These are phyloP conservation scores for Pseudonectria buxi DNA, from an alignment of 2,329 filamentous ascomycete species.

Conservation along the genomic window DNA sequence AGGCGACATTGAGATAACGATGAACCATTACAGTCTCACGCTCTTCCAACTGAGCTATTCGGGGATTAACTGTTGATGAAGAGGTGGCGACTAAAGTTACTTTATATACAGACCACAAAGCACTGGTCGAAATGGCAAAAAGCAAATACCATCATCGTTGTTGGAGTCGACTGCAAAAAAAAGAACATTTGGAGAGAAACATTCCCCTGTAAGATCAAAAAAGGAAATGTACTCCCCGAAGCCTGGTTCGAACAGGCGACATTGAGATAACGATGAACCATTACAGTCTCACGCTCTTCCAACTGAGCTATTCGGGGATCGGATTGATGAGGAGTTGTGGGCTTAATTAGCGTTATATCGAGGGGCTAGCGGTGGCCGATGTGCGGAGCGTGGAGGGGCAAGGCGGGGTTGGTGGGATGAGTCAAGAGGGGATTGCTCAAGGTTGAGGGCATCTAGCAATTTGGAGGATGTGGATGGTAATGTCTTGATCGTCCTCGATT, in stretches of 20 bases:
- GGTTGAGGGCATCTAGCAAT: too few species aligned
- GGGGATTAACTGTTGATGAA: conserved; percentile 6
- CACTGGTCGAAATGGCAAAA: background rate
- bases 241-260: conserved; percentile 18
- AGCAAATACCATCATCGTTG: background rate
- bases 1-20: conserved; percentile 19
- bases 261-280: conserved; percentile 10
- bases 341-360: conserved; percentile 1
- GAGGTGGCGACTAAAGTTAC: too few species aligned
- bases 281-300: conserved; percentile 16
- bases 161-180: too few species aligned
- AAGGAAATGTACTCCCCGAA: conserved; percentile 9
- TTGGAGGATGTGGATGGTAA: too few species aligned
- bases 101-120: too few species aligned
- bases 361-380: background rate
- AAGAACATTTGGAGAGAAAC: background rate
- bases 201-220: too few species aligned
- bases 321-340: background rate
- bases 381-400: background rate
- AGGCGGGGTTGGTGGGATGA: too few species aligned
- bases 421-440: too few species aligned
- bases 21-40: conserved; percentile 18
- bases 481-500: too few species aligned
- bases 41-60: conserved; percentile 24
- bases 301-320: conserved; percentile 15